These are phyloP conservation scores for Lablab purpureus DNA, from an alignment of 306 rosid genomes.

Conservation along the genomic window DNA sequence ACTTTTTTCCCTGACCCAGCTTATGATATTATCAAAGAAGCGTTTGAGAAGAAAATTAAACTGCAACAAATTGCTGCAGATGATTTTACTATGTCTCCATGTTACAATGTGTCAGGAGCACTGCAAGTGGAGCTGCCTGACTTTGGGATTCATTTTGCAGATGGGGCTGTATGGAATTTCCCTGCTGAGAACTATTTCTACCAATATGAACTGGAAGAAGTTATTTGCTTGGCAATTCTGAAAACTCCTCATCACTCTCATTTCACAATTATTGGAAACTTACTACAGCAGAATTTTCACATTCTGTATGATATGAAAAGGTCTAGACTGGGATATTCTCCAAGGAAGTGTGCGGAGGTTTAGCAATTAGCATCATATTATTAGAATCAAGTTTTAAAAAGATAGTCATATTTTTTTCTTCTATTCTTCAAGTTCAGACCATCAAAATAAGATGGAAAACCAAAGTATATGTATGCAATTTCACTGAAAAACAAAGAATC, in stretches of 20 bases:
- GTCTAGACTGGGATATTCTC: slow-evolving; percentile 74
- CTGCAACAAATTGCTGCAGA: slow-evolving; percentile 50
- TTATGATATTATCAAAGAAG: slow-evolving; percentile 59
- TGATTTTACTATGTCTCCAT: slow-evolving; percentile 58
- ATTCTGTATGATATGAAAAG: slow-evolving; percentile 71
- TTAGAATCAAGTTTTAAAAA: background rate
- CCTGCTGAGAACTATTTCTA: slow-evolving; percentile 76
- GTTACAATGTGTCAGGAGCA: slow-evolving; percentile 74
- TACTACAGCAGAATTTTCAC: slow-evolving; percentile 84
- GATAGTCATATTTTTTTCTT: background rate
- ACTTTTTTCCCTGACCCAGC: slow-evolving; percentile 71
- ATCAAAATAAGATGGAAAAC: background rate
- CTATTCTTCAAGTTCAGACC: background rate
- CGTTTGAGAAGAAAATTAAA: slow-evolving; percentile 63
- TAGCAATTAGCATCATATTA: slow-evolving; percentile 45
- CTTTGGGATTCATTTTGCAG: slow-evolving; percentile 66
- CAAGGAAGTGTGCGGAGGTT: slow-evolving; percentile 73
- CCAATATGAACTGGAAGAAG: slow-evolving; percentile 58
- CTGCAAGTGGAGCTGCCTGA: slow-evolving; percentile 68
- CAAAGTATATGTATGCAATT: background rate
- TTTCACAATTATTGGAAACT: slow-evolving; percentile 81
- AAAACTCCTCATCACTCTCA: slow-evolving; percentile 58
- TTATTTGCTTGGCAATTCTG: slow-evolving; percentile 72
- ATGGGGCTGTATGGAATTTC: slow-evolving; percentile 83
- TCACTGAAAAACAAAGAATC: background rate